Evolutionary conservation across 139 green algal species (phyloP).

Genomic region (Pseudopediastrum boryanum): DNA sequence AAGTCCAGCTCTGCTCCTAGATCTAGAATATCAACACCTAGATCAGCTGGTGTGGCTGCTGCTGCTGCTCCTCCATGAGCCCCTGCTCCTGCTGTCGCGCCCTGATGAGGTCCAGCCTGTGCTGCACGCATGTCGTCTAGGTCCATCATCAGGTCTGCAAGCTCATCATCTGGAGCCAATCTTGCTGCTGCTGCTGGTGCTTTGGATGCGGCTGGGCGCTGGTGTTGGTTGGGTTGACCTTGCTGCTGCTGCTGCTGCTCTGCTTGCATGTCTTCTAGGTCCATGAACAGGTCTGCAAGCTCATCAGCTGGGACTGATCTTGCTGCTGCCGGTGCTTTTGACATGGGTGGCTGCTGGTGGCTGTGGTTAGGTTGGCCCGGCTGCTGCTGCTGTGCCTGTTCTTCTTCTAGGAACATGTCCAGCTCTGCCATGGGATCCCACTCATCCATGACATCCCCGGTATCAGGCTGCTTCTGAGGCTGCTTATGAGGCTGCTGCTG

Average conservation of each 20-base stretch:
- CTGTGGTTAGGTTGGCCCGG: neutral
- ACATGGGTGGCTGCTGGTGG: neutral
- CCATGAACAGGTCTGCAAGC: neutral
- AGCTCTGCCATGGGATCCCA: constrained; percentile 9
- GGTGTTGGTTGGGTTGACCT: neutral
- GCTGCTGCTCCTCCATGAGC: neutral
- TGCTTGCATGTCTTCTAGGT: neutral
- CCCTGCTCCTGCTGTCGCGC: constrained; percentile 8
- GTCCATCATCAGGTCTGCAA: neutral
- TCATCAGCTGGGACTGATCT: neutral
- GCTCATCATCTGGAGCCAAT: neutral
- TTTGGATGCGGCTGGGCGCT: neutral
- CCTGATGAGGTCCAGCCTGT: no score
- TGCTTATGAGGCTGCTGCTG: neutral
- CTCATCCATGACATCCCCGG: neutral
- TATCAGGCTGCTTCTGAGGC: neutral
- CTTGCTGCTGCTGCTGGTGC: constrained; percentile 10
- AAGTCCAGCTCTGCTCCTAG: no score
- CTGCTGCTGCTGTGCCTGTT: constrained; percentile 3
- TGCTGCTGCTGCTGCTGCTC: neutral
- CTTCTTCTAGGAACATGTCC: neutral
- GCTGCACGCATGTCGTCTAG: neutral
- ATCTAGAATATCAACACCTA: no score
- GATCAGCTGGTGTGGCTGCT: constrained; percentile 1
- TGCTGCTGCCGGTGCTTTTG: neutral